Conservation (phyloP, 2,329 filamentous ascomycete species). For the Aaosphaeria pasadenensis region DNA sequence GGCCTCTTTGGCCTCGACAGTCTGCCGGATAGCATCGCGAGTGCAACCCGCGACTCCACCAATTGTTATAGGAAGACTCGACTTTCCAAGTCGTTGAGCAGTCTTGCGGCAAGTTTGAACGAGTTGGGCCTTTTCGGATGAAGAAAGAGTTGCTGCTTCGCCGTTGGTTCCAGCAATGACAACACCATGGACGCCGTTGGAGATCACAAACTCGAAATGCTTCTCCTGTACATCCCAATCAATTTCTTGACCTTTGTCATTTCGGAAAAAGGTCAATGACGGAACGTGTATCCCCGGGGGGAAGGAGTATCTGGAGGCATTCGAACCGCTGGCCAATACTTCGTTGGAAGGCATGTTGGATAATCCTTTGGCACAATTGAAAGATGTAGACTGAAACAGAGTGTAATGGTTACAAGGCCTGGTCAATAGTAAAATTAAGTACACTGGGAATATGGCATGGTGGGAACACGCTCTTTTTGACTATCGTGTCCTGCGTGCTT, state of each 20-base stretch:
- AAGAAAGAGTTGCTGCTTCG: conserved; percentile 42
- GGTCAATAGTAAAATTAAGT: too few relatives aligned
- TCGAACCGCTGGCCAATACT: conserved; percentile 14
- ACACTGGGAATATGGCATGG: too few relatives aligned
- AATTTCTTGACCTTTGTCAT: conserved; percentile 49
- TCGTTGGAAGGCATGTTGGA: conserved; percentile 28
- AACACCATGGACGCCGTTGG: conserved; percentile 51
- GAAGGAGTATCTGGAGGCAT: conserved; percentile 34
- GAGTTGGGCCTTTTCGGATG: conserved; percentile 40
- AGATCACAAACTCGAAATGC: conserved; percentile 54
- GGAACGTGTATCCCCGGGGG: conserved; percentile 57
- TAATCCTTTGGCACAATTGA: not conserved
- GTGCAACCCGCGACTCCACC: conserved; percentile 42
- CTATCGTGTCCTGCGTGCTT: too few relatives aligned
- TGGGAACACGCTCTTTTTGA: too few relatives aligned
- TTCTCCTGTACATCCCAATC: conserved; percentile 55
- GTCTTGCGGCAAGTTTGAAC: conserved; percentile 39
- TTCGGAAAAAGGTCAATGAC: conserved; percentile 54
- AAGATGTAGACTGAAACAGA: not conserved
- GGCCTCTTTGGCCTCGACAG: conserved; percentile 34
- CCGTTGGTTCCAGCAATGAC: conserved; percentile 47
- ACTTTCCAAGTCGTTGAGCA: conserved; percentile 29
- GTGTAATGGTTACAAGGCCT: too few relatives aligned
- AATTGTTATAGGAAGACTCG: conserved; percentile 39
- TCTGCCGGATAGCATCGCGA: conserved; percentile 40